phyloP scores from a whole-genome alignment of 768 basidiomycete species.

The Lactarius psammicola region DNA sequence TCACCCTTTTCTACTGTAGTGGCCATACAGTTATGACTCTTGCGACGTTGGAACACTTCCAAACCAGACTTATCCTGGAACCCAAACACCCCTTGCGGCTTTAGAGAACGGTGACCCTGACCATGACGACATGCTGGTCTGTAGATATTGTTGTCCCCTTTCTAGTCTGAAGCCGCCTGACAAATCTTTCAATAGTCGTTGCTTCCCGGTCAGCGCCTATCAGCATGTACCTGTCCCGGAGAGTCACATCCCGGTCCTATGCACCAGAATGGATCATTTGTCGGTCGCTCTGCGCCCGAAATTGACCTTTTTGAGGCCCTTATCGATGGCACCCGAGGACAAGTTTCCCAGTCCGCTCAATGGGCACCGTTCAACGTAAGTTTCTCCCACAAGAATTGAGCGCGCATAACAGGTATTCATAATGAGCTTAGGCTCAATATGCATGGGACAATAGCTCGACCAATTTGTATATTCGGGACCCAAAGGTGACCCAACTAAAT shows the following conservation, averaged over 20 bases:
- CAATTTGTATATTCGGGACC: conserved; percentile 58
- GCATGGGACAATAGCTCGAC: conserved; percentile 58
- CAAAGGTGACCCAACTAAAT: conserved; percentile 56
- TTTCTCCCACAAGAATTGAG: background rate
- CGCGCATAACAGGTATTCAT: background rate
- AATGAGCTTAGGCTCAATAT: conserved; percentile 64
- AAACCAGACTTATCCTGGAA: conserved; percentile 75
- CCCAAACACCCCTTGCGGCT: conserved; percentile 64
- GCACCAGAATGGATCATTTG: conserved; percentile 67
- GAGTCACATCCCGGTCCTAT: conserved; percentile 88
- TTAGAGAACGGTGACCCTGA: conserved; percentile 53
- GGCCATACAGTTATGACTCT: conserved; percentile 80
- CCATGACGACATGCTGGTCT: conserved; percentile 44
- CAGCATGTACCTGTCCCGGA: conserved; percentile 82
- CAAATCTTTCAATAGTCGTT: conserved; percentile 42
- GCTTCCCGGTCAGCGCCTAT: conserved; percentile 81
- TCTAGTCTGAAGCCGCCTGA: background rate
- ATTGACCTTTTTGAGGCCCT: conserved; percentile 91
- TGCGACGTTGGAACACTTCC: conserved; percentile 61
- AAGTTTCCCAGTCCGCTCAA: conserved; percentile 84
- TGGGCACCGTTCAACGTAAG: conserved; percentile 53
- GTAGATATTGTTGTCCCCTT: conserved; percentile 65
- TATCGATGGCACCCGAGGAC: conserved; percentile 47
- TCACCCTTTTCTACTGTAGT: conserved; percentile 43
- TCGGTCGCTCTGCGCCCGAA: conserved; percentile 83